phyloP scores from a whole-genome alignment of 345 rosid species.

The Salix exigua region DNA sequence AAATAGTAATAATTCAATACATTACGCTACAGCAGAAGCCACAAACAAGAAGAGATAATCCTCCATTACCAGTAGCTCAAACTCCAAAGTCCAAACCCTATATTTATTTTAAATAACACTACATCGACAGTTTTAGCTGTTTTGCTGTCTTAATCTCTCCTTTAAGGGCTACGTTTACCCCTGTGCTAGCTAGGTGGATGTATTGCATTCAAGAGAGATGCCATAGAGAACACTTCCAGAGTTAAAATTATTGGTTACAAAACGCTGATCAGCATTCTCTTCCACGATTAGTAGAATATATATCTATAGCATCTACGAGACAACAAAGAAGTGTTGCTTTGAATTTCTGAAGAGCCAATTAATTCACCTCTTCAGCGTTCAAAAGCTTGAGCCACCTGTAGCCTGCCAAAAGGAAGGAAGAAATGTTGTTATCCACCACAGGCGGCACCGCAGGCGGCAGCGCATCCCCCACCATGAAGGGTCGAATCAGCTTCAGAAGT shows the following conservation, averaged over 20 bases:
- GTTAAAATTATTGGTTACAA: not conserved
- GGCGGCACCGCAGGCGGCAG: conserved; percentile 40
- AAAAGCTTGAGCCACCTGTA: no score
- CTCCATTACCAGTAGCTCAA: not conserved
- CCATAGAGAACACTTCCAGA: not conserved
- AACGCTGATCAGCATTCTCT: not conserved
- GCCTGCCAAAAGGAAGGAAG: not conserved
- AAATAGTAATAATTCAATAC: no score
- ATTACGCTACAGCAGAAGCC: not conserved
- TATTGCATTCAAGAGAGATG: no score
- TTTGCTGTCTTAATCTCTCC: not conserved
- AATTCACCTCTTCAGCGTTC: not conserved
- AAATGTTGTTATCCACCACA: conserved; percentile 28
- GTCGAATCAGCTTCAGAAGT: conserved; percentile 19
- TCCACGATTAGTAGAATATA: not conserved
- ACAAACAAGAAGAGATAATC: no score
- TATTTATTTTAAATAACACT: no score
- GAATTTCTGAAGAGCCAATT: no score
- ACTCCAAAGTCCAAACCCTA: no score
- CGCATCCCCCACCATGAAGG: conserved; percentile 39
- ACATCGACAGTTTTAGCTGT: not conserved
- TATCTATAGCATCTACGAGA: not conserved
- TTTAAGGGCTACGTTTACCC: not conserved
- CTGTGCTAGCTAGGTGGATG: no score
- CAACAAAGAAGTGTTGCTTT: not conserved